Evolutionary conservation across 257 asterid species (phyloP).

Genomic region (Solanum pennellii): DNA sequence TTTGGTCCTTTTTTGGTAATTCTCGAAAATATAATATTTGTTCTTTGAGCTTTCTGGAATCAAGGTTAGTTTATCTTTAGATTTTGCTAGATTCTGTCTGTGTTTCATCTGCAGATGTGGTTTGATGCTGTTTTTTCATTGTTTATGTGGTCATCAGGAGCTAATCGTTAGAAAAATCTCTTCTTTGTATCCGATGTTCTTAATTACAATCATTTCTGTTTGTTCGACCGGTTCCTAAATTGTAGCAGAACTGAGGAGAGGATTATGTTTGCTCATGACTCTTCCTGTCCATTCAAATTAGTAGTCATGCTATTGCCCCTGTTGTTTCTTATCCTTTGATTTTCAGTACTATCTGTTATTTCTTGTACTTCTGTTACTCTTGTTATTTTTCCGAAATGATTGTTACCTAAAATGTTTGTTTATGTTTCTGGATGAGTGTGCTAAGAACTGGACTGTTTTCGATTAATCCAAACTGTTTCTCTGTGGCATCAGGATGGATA

Average conservation of each 20-base stretch:
- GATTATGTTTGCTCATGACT: not conserved
- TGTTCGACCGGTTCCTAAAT: not conserved
- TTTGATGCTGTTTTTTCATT: not conserved
- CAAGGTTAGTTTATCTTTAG: not conserved
- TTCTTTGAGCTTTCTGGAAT: not conserved
- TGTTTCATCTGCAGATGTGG: not conserved
- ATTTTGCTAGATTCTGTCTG: not conserved
- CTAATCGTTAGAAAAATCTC: not conserved
- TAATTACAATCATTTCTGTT: not conserved
- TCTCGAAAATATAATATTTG: not conserved
- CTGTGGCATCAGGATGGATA: slow-evolving; percentile 27
- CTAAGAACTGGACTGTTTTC: not conserved
- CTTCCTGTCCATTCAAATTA: not conserved
- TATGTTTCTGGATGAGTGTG: not conserved
- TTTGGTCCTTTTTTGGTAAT: not conserved
- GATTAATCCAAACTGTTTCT: not conserved
- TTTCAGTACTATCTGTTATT: not conserved
- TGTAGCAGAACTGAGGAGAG: not conserved
- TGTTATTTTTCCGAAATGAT: not conserved
- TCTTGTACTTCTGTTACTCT: not conserved
- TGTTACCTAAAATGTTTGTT: not conserved
- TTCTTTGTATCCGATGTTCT: not conserved
- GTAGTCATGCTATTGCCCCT: not conserved
- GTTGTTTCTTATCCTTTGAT: not conserved
- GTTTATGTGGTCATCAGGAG: not conserved